phyloP scores from a whole-genome alignment of 1,139 yeast species.

The Hyphopichia pseudoburtonii region DNA sequence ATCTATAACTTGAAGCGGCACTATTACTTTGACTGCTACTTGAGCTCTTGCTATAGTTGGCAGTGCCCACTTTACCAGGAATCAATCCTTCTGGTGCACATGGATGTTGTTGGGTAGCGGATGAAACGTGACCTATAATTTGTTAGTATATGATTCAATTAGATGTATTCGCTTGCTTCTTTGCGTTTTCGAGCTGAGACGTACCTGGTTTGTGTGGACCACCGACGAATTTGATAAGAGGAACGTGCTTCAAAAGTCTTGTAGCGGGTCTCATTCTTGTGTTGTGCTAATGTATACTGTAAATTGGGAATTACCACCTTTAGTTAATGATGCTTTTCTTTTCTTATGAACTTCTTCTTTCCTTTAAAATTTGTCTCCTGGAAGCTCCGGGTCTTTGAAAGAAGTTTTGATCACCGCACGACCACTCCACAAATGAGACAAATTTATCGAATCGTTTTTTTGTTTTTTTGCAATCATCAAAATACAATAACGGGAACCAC shows the following conservation, averaged over 20 bases:
- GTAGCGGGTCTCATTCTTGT: slow-evolving; percentile 28
- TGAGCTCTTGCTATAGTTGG: slow-evolving; percentile 28
- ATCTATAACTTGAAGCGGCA: no score
- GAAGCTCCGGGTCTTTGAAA: slow-evolving; percentile 3
- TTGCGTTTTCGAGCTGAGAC: slow-evolving; percentile 17
- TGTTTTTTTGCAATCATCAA: no score
- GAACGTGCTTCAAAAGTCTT: slow-evolving; percentile 44
- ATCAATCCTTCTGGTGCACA: slow-evolving; percentile 51
- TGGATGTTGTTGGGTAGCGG: slow-evolving; percentile 41
- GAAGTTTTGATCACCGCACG: no score
- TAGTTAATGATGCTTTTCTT: not conserved
- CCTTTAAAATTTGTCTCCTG: not conserved
- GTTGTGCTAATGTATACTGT: not conserved
- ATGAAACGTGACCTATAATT: slow-evolving; percentile 21
- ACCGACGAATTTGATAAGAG: slow-evolving; percentile 65
- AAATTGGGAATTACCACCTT: not conserved
- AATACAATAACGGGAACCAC: no score
- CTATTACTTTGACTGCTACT: no score
- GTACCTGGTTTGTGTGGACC: slow-evolving; percentile 54
- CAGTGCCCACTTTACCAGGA: slow-evolving; percentile 38
- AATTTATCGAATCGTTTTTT: no score
- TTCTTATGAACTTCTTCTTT: not conserved
- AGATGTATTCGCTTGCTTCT: no score
- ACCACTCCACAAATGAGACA: no score
- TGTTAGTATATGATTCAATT: slow-evolving; percentile 26